Conservation (phyloP, 352 stramenopile genomes). For the Blastocystis sp. region DNA sequence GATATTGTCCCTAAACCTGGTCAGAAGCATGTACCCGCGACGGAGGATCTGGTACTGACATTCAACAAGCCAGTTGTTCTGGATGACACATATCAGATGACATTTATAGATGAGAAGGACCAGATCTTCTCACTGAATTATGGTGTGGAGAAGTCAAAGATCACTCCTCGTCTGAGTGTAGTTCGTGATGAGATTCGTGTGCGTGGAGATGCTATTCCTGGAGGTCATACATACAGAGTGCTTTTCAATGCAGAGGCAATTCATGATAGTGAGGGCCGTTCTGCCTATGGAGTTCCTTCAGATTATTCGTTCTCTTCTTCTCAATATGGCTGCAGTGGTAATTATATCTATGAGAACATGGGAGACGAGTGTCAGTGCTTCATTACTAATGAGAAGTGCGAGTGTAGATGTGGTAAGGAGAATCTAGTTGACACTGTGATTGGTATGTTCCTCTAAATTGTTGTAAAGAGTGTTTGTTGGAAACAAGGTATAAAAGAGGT, state of each 20-base stretch:
- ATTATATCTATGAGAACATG: conserved; percentile 58
- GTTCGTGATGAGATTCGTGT: background rate
- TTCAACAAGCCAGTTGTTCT: conserved; percentile 52
- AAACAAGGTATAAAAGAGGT: background rate
- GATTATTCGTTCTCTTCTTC: background rate
- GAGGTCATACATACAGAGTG: conserved; percentile 41
- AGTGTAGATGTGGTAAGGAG: conserved; percentile 58
- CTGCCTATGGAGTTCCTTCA: background rate
- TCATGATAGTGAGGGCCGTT: background rate
- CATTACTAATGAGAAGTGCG: conserved; percentile 19
- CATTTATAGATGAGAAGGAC: background rate
- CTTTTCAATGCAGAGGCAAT: background rate
- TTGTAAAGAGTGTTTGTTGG: conserved; percentile 35
- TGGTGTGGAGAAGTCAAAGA: background rate
- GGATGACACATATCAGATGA: background rate
- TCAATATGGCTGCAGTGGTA: conserved; percentile 41
- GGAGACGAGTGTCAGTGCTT: conserved; percentile 40
- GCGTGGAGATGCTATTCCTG: background rate
- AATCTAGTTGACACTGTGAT: conserved; percentile 1
- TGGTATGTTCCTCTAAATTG: background rate
- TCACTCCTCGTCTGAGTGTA: background rate
- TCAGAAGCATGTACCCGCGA: background rate
- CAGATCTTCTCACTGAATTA: background rate
- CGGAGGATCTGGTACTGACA: background rate
- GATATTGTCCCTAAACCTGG: background rate